Conservation (phyloP, 331 rosid genomes). For the Arachis monticola region DNA sequence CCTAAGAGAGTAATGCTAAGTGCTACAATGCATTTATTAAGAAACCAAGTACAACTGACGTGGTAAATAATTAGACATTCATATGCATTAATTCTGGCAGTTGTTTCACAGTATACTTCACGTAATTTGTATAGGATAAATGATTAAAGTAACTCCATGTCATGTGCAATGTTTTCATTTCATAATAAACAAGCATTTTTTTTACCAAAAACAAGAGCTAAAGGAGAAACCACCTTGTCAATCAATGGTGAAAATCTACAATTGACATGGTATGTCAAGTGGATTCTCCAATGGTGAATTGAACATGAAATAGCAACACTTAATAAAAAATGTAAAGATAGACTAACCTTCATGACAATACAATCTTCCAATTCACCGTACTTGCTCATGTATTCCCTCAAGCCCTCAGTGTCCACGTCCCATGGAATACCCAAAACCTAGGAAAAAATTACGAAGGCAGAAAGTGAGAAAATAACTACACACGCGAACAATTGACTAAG, state of each 20-base stretch:
- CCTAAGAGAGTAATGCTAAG: background rate
- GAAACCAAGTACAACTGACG: background rate
- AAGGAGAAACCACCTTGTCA: background rate
- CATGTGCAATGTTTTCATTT: background rate
- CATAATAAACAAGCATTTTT: background rate
- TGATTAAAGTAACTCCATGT: background rate
- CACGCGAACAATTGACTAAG: background rate
- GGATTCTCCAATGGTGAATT: background rate
- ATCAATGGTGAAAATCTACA: no score
- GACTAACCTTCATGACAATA: slow-evolving; percentile 85
- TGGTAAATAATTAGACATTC: background rate
- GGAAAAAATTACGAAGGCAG: slow-evolving; percentile 5
- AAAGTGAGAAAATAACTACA: background rate
- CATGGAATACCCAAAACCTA: slow-evolving; percentile 95
- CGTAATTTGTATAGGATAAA: background rate
- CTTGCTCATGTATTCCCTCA: slow-evolving; percentile 86
- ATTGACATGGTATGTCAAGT: no score
- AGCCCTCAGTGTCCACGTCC: slow-evolving; percentile 87
- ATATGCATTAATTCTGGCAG: background rate
- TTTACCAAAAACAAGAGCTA: background rate
- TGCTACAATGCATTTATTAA: background rate
- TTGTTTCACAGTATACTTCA: background rate
- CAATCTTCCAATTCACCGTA: slow-evolving; percentile 93
- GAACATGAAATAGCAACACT: background rate
- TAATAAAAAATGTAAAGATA: background rate